Conservation (phyloP, 2,329 filamentous ascomycete species). For the Chaetomium olivaceum region DNA sequence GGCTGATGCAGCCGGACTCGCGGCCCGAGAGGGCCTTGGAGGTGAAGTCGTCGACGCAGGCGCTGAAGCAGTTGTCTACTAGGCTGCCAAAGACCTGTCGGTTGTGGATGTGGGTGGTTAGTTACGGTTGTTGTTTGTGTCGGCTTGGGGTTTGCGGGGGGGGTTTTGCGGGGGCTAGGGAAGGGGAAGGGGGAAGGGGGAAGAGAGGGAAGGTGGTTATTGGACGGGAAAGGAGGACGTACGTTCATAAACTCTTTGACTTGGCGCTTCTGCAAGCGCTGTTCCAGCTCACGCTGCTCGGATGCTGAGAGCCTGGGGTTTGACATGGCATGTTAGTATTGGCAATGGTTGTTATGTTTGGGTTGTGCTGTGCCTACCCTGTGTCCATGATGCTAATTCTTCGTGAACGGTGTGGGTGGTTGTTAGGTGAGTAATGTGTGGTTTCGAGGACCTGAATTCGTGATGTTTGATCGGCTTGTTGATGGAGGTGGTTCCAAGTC, state of each 20-base stretch:
- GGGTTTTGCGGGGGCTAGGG: not conserved
- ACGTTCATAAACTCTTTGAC: conserved; percentile 99
- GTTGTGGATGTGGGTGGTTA: too few species aligned
- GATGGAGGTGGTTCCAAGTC: conserved; percentile 11
- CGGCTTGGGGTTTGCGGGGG: not conserved
- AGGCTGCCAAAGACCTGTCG: conserved; percentile 64
- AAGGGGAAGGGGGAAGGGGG: not conserved
- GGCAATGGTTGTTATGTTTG: not conserved
- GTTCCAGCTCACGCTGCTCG: conserved; percentile 91
- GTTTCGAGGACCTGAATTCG: not conserved
- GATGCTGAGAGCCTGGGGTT: conserved; percentile 61
- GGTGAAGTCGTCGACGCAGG: conserved; percentile 98
- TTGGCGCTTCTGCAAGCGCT: conserved; percentile 95
- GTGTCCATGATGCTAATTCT: conserved; percentile 15
- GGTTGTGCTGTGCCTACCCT: conserved; percentile 13
- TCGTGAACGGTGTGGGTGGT: not conserved
- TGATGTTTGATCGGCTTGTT: not conserved
- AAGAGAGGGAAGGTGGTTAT: not conserved
- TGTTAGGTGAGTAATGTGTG: conserved; percentile 2
- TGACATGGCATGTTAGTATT: conserved; percentile 4
- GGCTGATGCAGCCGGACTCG: conserved; percentile 88
- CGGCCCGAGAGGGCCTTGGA: conserved; percentile 88
- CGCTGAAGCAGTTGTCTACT: conserved; percentile 88
- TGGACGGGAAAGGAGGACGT: conserved; percentile 43
- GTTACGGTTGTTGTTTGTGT: too few species aligned